These are phyloP conservation scores for Ustilago esculenta DNA, from an alignment of 1,284 basidiomycete species.

Conservation along the genomic window DNA sequence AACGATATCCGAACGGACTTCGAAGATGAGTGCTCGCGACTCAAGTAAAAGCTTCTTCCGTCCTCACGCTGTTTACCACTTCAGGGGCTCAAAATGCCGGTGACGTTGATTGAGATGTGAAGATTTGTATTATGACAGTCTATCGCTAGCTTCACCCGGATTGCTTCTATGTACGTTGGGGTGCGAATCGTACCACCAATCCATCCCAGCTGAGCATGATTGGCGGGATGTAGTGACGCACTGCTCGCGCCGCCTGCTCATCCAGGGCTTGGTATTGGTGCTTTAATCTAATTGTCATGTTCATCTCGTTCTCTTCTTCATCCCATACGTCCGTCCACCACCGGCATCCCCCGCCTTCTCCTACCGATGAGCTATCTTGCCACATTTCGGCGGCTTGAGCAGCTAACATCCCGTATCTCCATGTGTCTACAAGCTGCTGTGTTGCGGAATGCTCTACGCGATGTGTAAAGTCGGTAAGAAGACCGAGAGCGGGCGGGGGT, in stretches of 20 bases:
- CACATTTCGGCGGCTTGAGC: constrained; percentile 10
- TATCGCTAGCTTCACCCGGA: background rate
- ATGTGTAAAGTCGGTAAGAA: constrained; percentile 63
- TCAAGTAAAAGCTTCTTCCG: too few species aligned
- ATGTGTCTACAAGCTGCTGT: constrained; percentile 35
- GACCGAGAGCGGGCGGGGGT: constrained; percentile 36
- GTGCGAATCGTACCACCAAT: constrained; percentile 35
- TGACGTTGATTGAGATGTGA: too few species aligned
- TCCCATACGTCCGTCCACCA: constrained; percentile 61
- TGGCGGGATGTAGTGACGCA: constrained; percentile 35
- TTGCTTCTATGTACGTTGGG: background rate
- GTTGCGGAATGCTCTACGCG: constrained; percentile 53
- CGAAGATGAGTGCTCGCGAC: too few species aligned
- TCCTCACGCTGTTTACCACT: too few species aligned
- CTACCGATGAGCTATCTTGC: background rate
- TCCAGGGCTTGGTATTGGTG: background rate
- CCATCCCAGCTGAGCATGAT: constrained; percentile 56
- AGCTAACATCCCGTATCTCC: constrained; percentile 36
- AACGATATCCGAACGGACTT: too few species aligned
- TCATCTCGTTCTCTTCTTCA: constrained; percentile 40
- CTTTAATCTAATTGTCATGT: constrained; percentile 23
- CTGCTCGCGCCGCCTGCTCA: background rate
- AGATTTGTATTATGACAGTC: background rate
- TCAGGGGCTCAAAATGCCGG: too few species aligned
- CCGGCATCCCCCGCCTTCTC: constrained; percentile 37